These are phyloP conservation scores for Begonia masoniana DNA, from an alignment of 306 rosid genomes.

Conservation along the genomic window DNA sequence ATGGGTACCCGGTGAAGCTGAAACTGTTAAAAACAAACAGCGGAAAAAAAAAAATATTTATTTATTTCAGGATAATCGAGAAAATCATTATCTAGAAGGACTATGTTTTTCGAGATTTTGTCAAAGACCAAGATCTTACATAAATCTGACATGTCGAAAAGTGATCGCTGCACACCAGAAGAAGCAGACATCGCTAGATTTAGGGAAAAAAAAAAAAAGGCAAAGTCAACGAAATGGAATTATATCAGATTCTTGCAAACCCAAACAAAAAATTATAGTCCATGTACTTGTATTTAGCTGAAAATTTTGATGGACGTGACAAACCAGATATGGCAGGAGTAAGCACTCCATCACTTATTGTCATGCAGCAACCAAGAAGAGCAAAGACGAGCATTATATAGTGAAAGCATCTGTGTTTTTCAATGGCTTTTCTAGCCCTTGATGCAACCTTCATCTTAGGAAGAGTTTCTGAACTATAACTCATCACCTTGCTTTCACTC, in stretches of 20 bases:
- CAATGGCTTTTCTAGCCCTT: constrained; percentile 53
- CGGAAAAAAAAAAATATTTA: constrained; percentile 1
- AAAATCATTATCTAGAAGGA: too few species aligned
- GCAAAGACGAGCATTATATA: constrained; percentile 55
- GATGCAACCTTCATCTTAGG: constrained; percentile 35
- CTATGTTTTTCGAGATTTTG: too few species aligned
- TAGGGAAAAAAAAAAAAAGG: constrained; percentile 7
- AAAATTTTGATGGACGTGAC: neutral
- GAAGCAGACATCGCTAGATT: constrained; percentile 53
- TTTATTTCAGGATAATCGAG: too few species aligned
- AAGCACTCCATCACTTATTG: constrained; percentile 61
- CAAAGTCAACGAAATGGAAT: constrained; percentile 6
- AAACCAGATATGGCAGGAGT: constrained; percentile 79
- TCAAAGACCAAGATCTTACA: constrained; percentile 27
- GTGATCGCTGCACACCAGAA: constrained; percentile 50
- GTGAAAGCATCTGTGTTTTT: constrained; percentile 42
- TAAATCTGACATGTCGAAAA: constrained; percentile 21
- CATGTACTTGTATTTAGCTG: neutral
- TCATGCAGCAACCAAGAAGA: constrained; percentile 69
- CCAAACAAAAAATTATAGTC: too few species aligned
- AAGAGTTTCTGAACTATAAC: constrained; percentile 19
- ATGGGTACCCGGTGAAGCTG: constrained; percentile 15
- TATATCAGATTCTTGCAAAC: neutral
- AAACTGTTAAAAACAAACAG: constrained; percentile 35
- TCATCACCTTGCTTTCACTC: constrained; percentile 30